Base-by-base conservation (phyloP, 352 stramenopile species). In the Sclerospora graminicola region DNA sequence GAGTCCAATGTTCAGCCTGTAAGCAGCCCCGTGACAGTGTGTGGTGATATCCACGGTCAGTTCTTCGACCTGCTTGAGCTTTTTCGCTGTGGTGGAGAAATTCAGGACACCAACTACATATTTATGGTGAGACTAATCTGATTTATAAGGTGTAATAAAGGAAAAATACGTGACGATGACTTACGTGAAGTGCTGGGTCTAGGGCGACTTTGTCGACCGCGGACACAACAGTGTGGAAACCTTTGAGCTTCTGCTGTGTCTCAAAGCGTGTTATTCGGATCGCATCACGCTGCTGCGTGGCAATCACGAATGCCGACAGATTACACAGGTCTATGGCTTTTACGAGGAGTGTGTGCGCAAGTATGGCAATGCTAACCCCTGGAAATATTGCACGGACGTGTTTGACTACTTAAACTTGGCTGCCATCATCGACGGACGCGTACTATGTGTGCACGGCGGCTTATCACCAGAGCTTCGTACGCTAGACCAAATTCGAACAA, bases 311-410 rank as follows among this genome's bases (percentile, higher is more conserved):
- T 92, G 78, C 52, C 82, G 94, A 30, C 90, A 97, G 78, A 97
- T 98, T 58, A 98, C 94, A 45, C 90, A 97, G 75, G 87, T 98
- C 7, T 98, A 98, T 48, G 94, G 94, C 31, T 98, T 98, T 59
- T 98, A 98, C 58, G 94, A 98, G 60, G 94, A 98, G 66, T 97
- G 90, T 50, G 71, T 97, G 34, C 82, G 87, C 48, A 98, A 98
- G 70, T 98, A 98, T 63, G 94, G 92, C 47, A 97, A 97, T 60
- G 87, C 88, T 32, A 96, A 94, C 58, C 86, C 89, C 10, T 98
- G 92, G 92, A 89, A 96, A 59, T 96, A 98, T 63, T 97, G 89
- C 59, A 94, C 91, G 23, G 85, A 97, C 57, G 92, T 97, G 53
- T 98, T 98, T 64, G 94, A 98, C 71, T 96, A 92, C 53, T 87